Conservation (phyloP, 768 basidiomycete species). For the Rhizopogon vulgaris region DNA sequence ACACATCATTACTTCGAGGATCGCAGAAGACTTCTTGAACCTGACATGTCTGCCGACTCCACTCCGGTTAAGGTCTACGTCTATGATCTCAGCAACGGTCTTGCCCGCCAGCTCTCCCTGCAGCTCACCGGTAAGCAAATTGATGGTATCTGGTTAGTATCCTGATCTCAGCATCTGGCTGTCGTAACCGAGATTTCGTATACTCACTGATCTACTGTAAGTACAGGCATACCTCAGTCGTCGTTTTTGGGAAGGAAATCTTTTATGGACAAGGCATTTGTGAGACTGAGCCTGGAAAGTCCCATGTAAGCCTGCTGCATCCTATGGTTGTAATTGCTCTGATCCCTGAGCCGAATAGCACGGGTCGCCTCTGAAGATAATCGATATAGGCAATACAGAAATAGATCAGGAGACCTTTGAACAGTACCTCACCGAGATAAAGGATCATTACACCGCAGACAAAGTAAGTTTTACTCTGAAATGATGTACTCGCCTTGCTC, state of each 20-base stretch:
- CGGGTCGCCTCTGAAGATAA: constrained; percentile 61
- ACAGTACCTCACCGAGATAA: constrained; percentile 75
- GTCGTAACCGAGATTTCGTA: constrained; percentile 6
- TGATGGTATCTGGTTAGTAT: constrained; percentile 82
- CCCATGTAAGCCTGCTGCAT: constrained; percentile 54
- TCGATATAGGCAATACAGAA: constrained; percentile 74
- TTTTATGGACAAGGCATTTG: constrained; percentile 89
- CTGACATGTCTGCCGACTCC: constrained; percentile 7
- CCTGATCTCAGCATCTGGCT: neutral
- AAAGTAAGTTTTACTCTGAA: constrained; percentile 46
- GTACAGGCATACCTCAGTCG: constrained; percentile 86
- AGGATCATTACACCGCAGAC: constrained; percentile 80
- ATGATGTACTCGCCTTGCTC: neutral
- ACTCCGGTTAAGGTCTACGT: constrained; percentile 72
- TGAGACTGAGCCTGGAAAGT: constrained; percentile 65
- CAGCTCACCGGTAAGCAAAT: constrained; percentile 86
- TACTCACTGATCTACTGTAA: neutral
- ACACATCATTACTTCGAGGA: too few species aligned
- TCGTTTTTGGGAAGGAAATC: constrained; percentile 78
- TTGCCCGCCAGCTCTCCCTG: constrained; percentile 71
- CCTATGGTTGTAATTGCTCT: neutral
- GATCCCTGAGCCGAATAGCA: constrained; percentile 41
- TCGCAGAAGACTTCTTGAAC: neutral
- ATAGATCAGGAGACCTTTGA: constrained; percentile 82
- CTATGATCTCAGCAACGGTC: constrained; percentile 86